These are phyloP conservation scores for Wakefieldia striispora DNA, from an alignment of 768 basidiomycete genomes.

Conservation along the genomic window DNA sequence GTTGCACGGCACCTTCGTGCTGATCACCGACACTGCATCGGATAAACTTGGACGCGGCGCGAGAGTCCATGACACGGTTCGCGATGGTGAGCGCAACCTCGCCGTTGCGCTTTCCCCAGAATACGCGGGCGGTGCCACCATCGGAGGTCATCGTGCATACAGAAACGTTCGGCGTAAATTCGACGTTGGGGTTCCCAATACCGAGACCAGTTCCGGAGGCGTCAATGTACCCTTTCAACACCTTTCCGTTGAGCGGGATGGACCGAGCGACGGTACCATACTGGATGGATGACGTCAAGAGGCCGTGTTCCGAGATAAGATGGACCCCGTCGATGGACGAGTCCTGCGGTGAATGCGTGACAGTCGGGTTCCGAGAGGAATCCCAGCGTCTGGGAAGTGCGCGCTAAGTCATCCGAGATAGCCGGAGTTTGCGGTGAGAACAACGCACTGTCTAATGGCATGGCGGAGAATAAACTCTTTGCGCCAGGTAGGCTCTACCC, in stretches of 20 bases:
- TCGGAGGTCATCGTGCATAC: constrained; percentile 56
- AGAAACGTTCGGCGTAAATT: constrained; percentile 68
- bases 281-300: constrained; percentile 61
- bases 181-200: constrained; percentile 71
- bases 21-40: constrained; percentile 54
- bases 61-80: constrained; percentile 55
- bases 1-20: constrained; percentile 59
- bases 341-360: constrained; percentile 64
- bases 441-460: constrained; percentile 49
- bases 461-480: constrained; percentile 64
- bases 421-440: background rate
- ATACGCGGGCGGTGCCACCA: constrained; percentile 61
- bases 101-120: constrained; percentile 75
- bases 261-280: constrained; percentile 77
- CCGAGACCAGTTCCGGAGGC: constrained; percentile 58
- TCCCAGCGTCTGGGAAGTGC: constrained; percentile 61
- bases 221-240: constrained; percentile 69
- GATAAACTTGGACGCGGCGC: constrained; percentile 43
- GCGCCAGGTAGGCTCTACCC: constrained; percentile 62
- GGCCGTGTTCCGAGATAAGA: constrained; percentile 51
- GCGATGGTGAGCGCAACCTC: constrained; percentile 62
- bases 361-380: constrained; percentile 53
- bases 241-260: constrained; percentile 63
- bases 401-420: background rate
- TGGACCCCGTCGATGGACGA: constrained; percentile 57